Evolutionary conservation across 306 rosid species (phyloP).

Genomic region (Casuarina cunninghamiana): DNA sequence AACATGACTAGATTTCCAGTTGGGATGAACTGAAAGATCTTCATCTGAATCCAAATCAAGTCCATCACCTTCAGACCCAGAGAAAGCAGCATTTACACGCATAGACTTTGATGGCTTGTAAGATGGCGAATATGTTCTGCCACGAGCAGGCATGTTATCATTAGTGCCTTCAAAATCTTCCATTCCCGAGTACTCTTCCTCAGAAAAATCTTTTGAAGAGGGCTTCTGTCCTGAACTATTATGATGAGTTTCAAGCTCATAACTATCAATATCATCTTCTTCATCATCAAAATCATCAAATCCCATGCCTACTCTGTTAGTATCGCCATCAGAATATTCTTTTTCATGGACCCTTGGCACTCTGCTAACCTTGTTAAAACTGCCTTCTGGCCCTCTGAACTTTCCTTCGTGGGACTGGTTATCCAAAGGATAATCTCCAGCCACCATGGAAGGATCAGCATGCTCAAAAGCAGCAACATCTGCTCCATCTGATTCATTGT

Average conservation of each 20-base stretch:
- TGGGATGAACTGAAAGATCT: slow-evolving; percentile 46
- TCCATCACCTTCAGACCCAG: slow-evolving; percentile 60
- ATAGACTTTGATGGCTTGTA: slow-evolving; percentile 38
- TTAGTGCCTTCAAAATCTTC: slow-evolving; percentile 46
- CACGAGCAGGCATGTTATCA: slow-evolving; percentile 24
- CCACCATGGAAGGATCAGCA: slow-evolving; percentile 71
- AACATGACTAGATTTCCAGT: slow-evolving; percentile 67
- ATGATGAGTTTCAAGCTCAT: slow-evolving; percentile 59
- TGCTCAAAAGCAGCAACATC: slow-evolving; percentile 96
- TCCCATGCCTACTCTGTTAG: slow-evolving; percentile 58
- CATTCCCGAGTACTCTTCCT: slow-evolving; percentile 47
- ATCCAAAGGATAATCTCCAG: slow-evolving; percentile 46
- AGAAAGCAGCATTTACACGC: slow-evolving; percentile 41
- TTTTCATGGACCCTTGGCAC: slow-evolving; percentile 43
- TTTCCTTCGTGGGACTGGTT: slow-evolving; percentile 45
- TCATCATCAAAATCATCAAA: slow-evolving; percentile 95
- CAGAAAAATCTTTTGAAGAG: slow-evolving; percentile 52
- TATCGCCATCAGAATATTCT: slow-evolving; percentile 46
- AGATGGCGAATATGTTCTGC: slow-evolving; percentile 28
- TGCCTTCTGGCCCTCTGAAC: slow-evolving; percentile 42
- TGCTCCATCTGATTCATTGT: slow-evolving; percentile 94
- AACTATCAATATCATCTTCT: slow-evolving; percentile 84
- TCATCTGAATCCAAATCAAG: slow-evolving; percentile 52
- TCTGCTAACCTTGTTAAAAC: slow-evolving; percentile 43
- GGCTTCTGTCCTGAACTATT: slow-evolving; percentile 43